These are phyloP conservation scores for Talaromyces verruculosus DNA, from an alignment of 2,329 filamentous ascomycete species.

Conservation along the genomic window DNA sequence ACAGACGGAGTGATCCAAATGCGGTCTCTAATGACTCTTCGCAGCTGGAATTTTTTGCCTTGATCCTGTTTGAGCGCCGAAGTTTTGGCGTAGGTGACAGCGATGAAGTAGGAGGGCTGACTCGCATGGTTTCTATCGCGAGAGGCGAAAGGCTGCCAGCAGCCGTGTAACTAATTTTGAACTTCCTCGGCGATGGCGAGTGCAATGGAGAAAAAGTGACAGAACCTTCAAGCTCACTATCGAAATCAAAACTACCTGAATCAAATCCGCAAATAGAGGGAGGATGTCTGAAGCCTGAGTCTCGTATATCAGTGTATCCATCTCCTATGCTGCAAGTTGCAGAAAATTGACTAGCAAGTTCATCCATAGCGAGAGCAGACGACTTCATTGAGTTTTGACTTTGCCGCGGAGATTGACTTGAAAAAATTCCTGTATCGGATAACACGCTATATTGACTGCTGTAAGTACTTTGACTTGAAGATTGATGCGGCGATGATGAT, in stretches of 20 bases:
- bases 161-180: constrained; percentile 31
- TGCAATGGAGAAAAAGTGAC: constrained; percentile 13
- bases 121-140: not conserved
- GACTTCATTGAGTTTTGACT: constrained; percentile 11
- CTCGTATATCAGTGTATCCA: not conserved
- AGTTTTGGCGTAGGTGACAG: constrained; percentile 7
- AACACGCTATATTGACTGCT: constrained; percentile 9
- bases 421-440: not conserved
- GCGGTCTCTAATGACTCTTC: constrained; percentile 24
- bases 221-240: constrained; percentile 3
- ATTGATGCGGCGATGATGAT: constrained; percentile 18
- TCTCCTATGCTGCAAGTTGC: constrained; percentile 12
- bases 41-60: not conserved
- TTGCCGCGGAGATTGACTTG: not conserved
- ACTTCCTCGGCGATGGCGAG: constrained; percentile 8
- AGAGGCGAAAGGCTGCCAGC: constrained; percentile 22
- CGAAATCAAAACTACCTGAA: constrained; percentile 11
- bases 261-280: not conserved
- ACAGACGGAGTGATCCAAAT: constrained; percentile 26
- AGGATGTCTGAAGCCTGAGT: constrained; percentile 8
- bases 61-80: constrained; percentile 15
- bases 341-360: constrained; percentile 17
- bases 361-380: constrained; percentile 12
- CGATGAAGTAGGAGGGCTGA: not conserved
- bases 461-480: constrained; percentile 12